Percentiles rank a stretch among this genome's conserved stretches.
phyloP scores from a whole-genome alignment of 1,139 yeast genomes.

The Torulaspora pretoriensis region DNA sequence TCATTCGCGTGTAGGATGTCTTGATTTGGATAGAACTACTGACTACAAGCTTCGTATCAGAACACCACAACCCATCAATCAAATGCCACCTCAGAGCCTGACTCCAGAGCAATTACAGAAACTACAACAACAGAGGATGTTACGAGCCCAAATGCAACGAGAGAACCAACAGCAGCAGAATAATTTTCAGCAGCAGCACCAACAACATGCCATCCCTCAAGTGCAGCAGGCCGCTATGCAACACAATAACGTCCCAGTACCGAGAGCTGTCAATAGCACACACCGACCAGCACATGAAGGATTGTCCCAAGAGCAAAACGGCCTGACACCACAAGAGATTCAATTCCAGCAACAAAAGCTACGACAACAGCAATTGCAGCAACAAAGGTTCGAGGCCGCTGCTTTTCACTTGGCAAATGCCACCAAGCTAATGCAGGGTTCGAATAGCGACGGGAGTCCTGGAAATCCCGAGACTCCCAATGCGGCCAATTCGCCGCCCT shows the following conservation, averaged over 20 bases:
- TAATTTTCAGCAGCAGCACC: conserved; percentile 13
- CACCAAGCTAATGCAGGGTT: conserved; percentile 29
- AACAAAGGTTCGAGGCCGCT: conserved; percentile 33
- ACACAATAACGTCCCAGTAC: not conserved
- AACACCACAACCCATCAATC: conserved; percentile 48
- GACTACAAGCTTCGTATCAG: conserved; percentile 59
- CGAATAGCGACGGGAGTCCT: conserved; percentile 13
- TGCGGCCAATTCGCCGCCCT: conserved; percentile 9
- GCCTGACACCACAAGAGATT: conserved; percentile 34
- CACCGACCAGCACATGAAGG: conserved; percentile 41
- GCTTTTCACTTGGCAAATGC: conserved; percentile 32
- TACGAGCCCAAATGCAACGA: conserved; percentile 36
- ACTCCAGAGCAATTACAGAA: conserved; percentile 46
- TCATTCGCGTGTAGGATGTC: conserved; percentile 71
- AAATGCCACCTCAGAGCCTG: conserved; percentile 26
- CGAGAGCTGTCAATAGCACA: conserved; percentile 18
- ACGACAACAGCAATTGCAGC: conserved; percentile 39
- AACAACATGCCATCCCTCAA: conserved; percentile 12
- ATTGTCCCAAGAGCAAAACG: conserved; percentile 22
- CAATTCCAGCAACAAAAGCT: conserved; percentile 39
- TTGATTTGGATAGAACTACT: conserved; percentile 59
- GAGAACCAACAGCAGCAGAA: conserved; percentile 32
- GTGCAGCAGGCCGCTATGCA: conserved; percentile 8
- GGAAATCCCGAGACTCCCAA: conserved; percentile 14
- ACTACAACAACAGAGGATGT: conserved; percentile 39